These are phyloP conservation scores for Ophiosphaerella korrae DNA, from an alignment of 2,329 filamentous ascomycete species.

Conservation along the genomic window DNA sequence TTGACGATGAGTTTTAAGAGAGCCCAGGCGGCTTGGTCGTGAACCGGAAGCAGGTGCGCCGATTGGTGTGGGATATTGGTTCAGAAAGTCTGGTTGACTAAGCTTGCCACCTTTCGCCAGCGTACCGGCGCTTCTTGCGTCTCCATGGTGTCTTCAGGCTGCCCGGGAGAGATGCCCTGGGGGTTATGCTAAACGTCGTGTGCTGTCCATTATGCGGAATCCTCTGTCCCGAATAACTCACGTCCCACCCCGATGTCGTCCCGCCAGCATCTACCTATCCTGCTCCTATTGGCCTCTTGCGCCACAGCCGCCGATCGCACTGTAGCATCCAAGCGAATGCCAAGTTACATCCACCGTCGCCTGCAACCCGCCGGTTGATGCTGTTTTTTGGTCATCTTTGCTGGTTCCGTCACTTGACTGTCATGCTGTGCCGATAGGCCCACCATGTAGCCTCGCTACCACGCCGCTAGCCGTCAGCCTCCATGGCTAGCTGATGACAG, in stretches of 20 bases:
- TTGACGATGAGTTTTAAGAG: slow-evolving; percentile 33
- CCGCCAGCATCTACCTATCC: slow-evolving; percentile 10
- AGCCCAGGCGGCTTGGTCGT: slow-evolving; percentile 29
- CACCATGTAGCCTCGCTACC: too few species aligned
- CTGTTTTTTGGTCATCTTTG: neutral
- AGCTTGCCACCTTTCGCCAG: slow-evolving; percentile 15
- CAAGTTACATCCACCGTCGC: slow-evolving; percentile 2
- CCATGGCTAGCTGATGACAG: slow-evolving; percentile 10
- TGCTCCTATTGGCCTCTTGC: slow-evolving; percentile 18
- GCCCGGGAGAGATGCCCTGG: neutral
- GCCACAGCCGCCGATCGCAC: slow-evolving; percentile 28
- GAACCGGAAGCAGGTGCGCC: slow-evolving; percentile 31
- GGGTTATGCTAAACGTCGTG: slow-evolving; percentile 4
- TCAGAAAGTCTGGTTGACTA: slow-evolving; percentile 15
- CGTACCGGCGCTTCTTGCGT: slow-evolving; percentile 7
- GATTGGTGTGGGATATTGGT: slow-evolving; percentile 25
- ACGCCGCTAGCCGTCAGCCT: neutral
- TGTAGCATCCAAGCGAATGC: neutral
- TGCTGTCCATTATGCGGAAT: slow-evolving; percentile 10
- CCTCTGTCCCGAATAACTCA: slow-evolving; percentile 1
- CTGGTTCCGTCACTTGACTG: too few species aligned
- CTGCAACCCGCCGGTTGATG: neutral
- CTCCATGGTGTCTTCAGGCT: slow-evolving; percentile 15
- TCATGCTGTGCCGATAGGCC: too few species aligned
- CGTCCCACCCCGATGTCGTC: slow-evolving; percentile 13